Percentiles rank a stretch among this genome's conserved stretches.
These are phyloP conservation scores for Sporothrix variecibatus DNA, from an alignment of 2,329 filamentous ascomycete genomes.

Conservation along the genomic window DNA sequence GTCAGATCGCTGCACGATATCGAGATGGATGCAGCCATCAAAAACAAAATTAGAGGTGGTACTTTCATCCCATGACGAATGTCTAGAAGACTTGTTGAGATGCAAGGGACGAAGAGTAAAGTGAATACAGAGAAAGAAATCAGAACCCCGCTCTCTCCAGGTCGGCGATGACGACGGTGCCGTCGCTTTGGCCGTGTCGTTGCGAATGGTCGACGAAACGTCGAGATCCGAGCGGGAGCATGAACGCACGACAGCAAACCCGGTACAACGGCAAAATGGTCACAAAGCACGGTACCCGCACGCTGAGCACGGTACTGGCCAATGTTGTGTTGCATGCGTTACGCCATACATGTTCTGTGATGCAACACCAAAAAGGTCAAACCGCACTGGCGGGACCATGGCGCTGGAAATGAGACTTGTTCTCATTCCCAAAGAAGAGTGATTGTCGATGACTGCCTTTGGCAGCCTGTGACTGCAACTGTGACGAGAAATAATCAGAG, in stretches of 20 bases:
- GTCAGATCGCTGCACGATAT: neutral
- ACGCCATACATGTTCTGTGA: neutral
- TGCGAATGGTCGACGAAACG: neutral
- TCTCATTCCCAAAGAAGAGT: neutral
- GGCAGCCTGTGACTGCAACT: neutral
- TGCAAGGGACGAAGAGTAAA: neutral
- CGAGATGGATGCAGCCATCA: neutral
- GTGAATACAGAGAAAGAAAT: neutral
- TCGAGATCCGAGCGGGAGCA: neutral
- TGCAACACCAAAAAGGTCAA: neutral
- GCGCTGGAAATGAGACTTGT: neutral
- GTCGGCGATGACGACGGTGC: neutral
- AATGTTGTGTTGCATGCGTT: neutral
- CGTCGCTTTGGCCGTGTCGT: neutral
- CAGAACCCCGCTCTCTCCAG: neutral
- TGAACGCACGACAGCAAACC: neutral
- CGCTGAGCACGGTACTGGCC: neutral
- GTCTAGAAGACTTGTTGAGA: neutral
- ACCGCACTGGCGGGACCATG: constrained; percentile 5
- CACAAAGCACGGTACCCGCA: neutral
- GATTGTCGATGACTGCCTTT: neutral
- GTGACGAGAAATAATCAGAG: neutral
- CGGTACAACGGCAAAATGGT: neutral
- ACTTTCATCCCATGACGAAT: neutral
- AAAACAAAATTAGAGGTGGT: neutral